A percentile compares a stretch with the other conserved stretches of the same genome.
Evolutionary conservation across 2,329 filamentous ascomycete species (phyloP).

Genomic region (Diaporthe longicolla): DNA sequence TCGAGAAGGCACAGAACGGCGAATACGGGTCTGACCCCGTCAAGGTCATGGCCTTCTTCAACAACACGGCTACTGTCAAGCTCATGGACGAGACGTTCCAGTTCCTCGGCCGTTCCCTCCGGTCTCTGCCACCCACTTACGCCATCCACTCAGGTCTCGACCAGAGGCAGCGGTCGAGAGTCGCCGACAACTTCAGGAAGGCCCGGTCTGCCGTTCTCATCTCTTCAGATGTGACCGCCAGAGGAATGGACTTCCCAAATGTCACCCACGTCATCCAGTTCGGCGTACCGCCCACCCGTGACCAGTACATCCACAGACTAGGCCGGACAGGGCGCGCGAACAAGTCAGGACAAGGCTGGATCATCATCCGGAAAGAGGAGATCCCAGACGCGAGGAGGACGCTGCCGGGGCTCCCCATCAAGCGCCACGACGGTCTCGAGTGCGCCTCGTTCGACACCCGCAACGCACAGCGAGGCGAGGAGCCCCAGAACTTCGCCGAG

Average conservation of each 20-base stretch:
- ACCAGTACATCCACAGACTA: conserved; percentile 83
- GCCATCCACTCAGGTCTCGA: conserved; percentile 85
- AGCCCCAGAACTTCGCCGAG: conserved; percentile 61
- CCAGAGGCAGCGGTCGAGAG: conserved; percentile 77
- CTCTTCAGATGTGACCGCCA: conserved; percentile 84
- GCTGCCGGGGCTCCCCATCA: conserved; percentile 73
- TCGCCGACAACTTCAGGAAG: conserved; percentile 79
- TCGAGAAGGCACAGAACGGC: conserved; percentile 61
- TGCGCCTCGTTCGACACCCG: conserved; percentile 67
- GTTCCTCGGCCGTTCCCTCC: conserved; percentile 56
- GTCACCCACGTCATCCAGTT: conserved; percentile 86
- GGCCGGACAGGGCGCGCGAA: conserved; percentile 83
- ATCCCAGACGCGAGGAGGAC: conserved; percentile 61
- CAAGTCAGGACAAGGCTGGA: conserved; percentile 79
- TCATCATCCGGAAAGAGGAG: conserved; percentile 73
- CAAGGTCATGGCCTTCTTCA: conserved; percentile 97
- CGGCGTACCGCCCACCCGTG: conserved; percentile 73
- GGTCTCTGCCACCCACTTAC: conserved; percentile 57
- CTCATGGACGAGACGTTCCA: conserved; percentile 71
- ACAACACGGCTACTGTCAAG: conserved; percentile 81
- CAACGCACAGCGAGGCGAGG: conserved; percentile 59
- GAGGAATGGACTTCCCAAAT: conserved; percentile 86
- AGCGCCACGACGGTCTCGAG: conserved; percentile 66
- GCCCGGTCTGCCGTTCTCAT: conserved; percentile 76
- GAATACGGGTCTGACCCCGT: conserved; percentile 72